Evolutionary conservation across 2,329 filamentous ascomycete genomes (phyloP).

Genomic region (Ophiostoma sp.): DNA sequence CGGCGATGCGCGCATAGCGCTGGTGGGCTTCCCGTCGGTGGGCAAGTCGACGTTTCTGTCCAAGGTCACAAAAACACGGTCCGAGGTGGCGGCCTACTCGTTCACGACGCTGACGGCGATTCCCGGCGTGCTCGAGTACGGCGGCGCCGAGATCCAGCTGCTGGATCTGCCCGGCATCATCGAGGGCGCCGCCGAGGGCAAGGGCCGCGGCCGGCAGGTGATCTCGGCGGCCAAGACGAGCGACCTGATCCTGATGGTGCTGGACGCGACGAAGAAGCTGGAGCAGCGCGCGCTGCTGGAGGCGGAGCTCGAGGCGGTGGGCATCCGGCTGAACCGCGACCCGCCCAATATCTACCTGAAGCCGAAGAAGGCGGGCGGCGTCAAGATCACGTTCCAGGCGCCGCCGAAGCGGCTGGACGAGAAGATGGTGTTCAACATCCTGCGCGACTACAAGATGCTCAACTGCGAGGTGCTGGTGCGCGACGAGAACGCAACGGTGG

Average conservation of each 20-base stretch:
- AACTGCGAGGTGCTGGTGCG: conserved; percentile 95
- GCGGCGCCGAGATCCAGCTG: conserved; percentile 95
- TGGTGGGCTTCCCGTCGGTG: conserved; percentile 98
- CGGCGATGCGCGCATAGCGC: conserved; percentile 90
- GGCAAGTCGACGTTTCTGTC: conserved; percentile 99
- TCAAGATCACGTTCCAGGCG: conserved; percentile 95
- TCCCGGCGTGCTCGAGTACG: conserved; percentile 94
- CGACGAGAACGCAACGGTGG: conserved; percentile 91
- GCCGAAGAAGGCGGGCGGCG: conserved; percentile 87
- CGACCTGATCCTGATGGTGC: conserved; percentile 91
- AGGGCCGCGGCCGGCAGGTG: conserved; percentile 90
- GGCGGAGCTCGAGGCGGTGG: conserved; percentile 88
- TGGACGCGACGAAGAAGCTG: conserved; percentile 93
- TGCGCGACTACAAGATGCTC: conserved; percentile 96
- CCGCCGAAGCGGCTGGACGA: conserved; percentile 91
- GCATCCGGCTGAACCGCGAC: conserved; percentile 85
- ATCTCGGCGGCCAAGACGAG: conserved; percentile 98
- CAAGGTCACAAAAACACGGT: conserved; percentile 96
- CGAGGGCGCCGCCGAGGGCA: conserved; percentile 91
- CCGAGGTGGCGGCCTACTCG: conserved; percentile 89
- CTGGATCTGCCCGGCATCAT: conserved; percentile 98
- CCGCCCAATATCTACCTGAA: conserved; percentile 99
- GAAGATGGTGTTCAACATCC: conserved; percentile 96
- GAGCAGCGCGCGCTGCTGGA: conserved; percentile 88
- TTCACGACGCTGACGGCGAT: conserved; percentile 98